Conservation (phyloP, 2,329 filamentous ascomycete species). For the Scytalidium lignicola region DNA sequence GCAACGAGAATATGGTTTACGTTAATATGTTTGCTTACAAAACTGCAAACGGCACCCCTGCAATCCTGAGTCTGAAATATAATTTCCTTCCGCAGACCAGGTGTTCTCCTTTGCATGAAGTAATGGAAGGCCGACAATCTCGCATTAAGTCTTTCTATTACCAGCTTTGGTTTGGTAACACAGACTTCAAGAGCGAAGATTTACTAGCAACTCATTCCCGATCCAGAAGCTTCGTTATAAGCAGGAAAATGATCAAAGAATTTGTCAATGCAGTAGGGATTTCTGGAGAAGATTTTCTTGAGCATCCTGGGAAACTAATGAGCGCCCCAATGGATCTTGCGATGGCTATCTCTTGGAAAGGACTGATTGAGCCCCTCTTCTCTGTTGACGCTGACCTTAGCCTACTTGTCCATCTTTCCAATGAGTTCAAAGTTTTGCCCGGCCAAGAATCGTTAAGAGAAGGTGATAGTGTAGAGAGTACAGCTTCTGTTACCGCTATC, state of each 20-base stretch:
- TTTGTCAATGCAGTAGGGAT: conserved; percentile 95
- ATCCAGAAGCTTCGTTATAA: conserved; percentile 83
- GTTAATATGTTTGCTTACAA: conserved; percentile 88
- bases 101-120: conserved; percentile 87
- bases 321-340: conserved; percentile 97
- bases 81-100: conserved; percentile 87
- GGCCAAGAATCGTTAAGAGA: conserved; percentile 93
- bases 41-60: conserved; percentile 71
- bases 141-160: conserved; percentile 99
- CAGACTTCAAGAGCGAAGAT: conserved; percentile 72
- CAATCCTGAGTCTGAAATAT: conserved; percentile 76
- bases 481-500: conserved; percentile 88
- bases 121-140: conserved; percentile 92
- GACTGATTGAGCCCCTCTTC: conserved; percentile 97
- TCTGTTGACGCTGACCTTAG: conserved; percentile 84
- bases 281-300: conserved; percentile 90
- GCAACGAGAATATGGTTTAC: too few species aligned
- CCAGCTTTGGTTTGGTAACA: conserved; percentile 88
- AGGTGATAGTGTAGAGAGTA: conserved; percentile 83
- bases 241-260: conserved; percentile 85
- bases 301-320: conserved; percentile 84
- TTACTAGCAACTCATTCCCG: conserved; percentile 80
- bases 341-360: conserved; percentile 92
- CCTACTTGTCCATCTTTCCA: conserved; percentile 91
- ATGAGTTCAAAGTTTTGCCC: conserved; percentile 92